Percentiles rank a stretch among this genome's conserved stretches.
These are phyloP conservation scores for Pisolithus thermaeus DNA, from an alignment of 1,284 basidiomycete species.

Conservation along the genomic window DNA sequence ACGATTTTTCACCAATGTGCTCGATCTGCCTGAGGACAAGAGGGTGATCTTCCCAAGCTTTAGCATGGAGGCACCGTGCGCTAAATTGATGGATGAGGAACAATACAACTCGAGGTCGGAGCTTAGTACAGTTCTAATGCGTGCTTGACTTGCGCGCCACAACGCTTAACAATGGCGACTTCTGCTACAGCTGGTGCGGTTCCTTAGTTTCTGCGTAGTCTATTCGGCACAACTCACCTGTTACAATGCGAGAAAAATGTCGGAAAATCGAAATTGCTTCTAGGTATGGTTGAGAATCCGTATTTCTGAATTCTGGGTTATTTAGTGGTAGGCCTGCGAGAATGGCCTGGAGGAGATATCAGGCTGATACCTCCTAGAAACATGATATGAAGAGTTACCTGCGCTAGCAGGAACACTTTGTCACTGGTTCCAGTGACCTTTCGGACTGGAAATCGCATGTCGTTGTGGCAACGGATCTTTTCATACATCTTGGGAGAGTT, in stretches of 20 bases:
- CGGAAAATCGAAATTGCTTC: constrained; percentile 64
- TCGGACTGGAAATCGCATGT: constrained; percentile 67
- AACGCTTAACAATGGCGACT: constrained; percentile 55
- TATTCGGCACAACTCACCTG: constrained; percentile 38
- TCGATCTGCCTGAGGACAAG: constrained; percentile 75
- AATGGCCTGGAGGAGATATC: constrained; percentile 48
- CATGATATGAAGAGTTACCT: constrained; percentile 36
- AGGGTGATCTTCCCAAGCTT: constrained; percentile 82
- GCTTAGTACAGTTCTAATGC: constrained; percentile 61
- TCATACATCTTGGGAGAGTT: constrained; percentile 45
- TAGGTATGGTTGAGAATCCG: constrained; percentile 64
- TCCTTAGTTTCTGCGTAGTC: constrained; percentile 3
- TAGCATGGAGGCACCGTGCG: constrained; percentile 65
- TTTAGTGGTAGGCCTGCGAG: constrained; percentile 67
- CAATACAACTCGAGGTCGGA: background rate
- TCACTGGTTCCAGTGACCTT: constrained; percentile 63
- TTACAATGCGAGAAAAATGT: constrained; percentile 60
- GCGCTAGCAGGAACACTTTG: constrained; percentile 69
- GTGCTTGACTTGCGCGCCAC: constrained; percentile 60
- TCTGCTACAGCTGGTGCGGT: constrained; percentile 58
- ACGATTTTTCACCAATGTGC: constrained; percentile 84
- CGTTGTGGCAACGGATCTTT: constrained; percentile 57
- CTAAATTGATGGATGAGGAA: constrained; percentile 33
- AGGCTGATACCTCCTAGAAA: background rate
- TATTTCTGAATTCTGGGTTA: constrained; percentile 56